Conservation (phyloP, 352 stramenopile species). For the Pythium aristosporum region DNA sequence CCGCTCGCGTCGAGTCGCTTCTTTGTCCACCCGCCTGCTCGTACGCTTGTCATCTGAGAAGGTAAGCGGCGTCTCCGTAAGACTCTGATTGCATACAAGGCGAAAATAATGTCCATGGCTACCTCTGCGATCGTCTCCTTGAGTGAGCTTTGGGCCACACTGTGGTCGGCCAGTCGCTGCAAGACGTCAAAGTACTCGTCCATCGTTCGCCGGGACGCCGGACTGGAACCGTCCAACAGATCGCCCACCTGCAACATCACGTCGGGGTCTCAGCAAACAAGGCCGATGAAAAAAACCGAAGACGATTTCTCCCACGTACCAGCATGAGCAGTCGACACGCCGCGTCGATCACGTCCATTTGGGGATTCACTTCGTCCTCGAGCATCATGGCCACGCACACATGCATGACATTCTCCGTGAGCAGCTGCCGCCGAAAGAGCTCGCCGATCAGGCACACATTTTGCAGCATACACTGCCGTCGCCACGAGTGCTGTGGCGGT, state of each 20-base stretch:
- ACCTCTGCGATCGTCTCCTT: slow-evolving; percentile 58
- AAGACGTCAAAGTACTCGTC: slow-evolving; percentile 82
- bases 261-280: not conserved
- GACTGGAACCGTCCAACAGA: slow-evolving; percentile 76
- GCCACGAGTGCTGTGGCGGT: slow-evolving; percentile 57
- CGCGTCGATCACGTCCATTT: slow-evolving; percentile 64
- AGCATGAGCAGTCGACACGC: slow-evolving; percentile 61
- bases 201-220: slow-evolving; percentile 78
- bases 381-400: slow-evolving; percentile 86
- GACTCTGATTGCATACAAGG: not conserved
- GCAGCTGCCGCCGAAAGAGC: slow-evolving; percentile 72
- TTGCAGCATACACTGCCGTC: slow-evolving; percentile 70
- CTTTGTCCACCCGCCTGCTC: slow-evolving; percentile 57
- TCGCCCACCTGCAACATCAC: slow-evolving; percentile 57
- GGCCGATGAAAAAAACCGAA: not conserved
- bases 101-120: not conserved
- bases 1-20: slow-evolving; percentile 33
- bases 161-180: slow-evolving; percentile 48
- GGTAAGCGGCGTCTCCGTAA: not conserved
- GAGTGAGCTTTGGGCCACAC: slow-evolving; percentile 28
- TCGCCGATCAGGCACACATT: slow-evolving; percentile 76
- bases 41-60: slow-evolving; percentile 34
- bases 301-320: slow-evolving; percentile 28
- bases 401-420: slow-evolving; percentile 86
- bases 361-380: slow-evolving; percentile 63